A percentile compares a stretch with the other conserved stretches of the same genome.
Evolutionary conservation across 305 asterid genomes (phyloP).

Genomic region (Fraxinus albicans): DNA sequence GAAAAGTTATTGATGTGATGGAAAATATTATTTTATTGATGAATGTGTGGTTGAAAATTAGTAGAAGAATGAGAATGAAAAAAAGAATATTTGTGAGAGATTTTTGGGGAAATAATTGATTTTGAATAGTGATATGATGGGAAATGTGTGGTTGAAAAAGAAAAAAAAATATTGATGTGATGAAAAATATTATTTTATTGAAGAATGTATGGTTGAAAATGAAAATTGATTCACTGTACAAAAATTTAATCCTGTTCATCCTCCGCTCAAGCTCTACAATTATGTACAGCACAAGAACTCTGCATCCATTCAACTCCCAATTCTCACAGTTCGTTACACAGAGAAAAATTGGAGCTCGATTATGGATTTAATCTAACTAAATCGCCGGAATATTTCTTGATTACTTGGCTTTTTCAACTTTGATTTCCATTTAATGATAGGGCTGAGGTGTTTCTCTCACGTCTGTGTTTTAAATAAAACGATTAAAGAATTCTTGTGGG

Average conservation of each 20-base stretch:
- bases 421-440: background rate
- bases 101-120: too few species aligned
- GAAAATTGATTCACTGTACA: too few species aligned
- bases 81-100: too few species aligned
- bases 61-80: too few species aligned
- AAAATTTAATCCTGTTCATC: background rate
- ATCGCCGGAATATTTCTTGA: background rate
- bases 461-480: background rate
- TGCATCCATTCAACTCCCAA: background rate
- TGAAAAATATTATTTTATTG: too few species aligned
- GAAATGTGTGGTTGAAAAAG: too few species aligned
- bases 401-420: background rate
- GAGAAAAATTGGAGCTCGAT: background rate
- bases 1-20: too few species aligned
- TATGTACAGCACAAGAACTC: background rate
- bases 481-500: constrained; percentile 19
- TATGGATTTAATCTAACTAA: background rate
- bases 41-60: too few species aligned
- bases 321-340: background rate
- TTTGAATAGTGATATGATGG: too few species aligned
- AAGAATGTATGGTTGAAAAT: too few species aligned
- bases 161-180: too few species aligned
- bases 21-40: too few species aligned
- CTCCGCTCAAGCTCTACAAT: background rate
- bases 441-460: constrained; percentile 23